A percentile compares a stretch with the other conserved stretches of the same genome.
Evolutionary conservation across 306 rosid genomes (phyloP).

Genomic region (Quercus dentata): DNA sequence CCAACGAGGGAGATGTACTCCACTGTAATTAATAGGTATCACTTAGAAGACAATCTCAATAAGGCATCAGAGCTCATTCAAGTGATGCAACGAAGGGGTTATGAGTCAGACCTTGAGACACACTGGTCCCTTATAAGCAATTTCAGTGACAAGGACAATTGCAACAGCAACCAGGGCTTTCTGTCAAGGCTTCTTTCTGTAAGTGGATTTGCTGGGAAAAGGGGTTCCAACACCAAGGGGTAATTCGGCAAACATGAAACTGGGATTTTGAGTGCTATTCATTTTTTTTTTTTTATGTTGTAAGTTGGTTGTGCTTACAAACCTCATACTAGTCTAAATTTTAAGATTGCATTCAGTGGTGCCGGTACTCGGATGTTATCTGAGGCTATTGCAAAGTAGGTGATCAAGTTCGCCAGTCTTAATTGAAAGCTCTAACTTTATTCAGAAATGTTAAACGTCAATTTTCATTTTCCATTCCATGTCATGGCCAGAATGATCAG

Average conservation of each 20-base stretch:
- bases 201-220: slow-evolving; percentile 51
- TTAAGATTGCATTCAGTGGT: too few species aligned
- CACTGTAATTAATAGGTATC: slow-evolving; percentile 50
- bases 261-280: not conserved
- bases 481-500: not conserved
- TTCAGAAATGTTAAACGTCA: not conserved
- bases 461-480: too few species aligned
- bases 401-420: not conserved
- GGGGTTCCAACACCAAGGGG: slow-evolving; percentile 13
- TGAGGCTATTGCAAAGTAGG: not conserved
- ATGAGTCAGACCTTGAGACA: slow-evolving; percentile 78
- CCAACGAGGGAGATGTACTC: slow-evolving; percentile 62
- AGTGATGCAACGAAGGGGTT: slow-evolving; percentile 72
- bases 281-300: not conserved
- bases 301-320: not conserved
- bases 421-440: not conserved
- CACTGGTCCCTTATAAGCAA: slow-evolving; percentile 90
- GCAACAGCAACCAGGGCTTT: slow-evolving; percentile 54
- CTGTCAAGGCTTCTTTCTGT: slow-evolving; percentile 70
- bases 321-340: not conserved
- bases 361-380: not conserved
- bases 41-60: slow-evolving; percentile 47
- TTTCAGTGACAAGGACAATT: slow-evolving; percentile 28
- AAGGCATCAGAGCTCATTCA: slow-evolving; percentile 69
- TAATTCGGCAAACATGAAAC: not conserved